Base-by-base conservation (phyloP, 2,329 filamentous ascomycete genomes). In the Fusarium compactum region DNA sequence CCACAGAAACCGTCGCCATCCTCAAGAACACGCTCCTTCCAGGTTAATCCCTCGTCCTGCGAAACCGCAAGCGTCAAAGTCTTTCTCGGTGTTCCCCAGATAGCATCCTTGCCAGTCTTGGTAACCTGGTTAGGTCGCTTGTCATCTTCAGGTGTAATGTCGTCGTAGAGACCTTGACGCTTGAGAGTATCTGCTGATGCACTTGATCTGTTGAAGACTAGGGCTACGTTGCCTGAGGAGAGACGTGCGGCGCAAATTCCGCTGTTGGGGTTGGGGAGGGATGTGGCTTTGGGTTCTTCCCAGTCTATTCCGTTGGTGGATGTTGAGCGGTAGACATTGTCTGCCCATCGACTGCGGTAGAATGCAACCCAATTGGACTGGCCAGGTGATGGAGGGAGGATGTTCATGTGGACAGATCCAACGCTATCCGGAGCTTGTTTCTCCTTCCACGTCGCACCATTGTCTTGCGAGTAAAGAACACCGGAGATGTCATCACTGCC, bases 1-100 rank as follows among this genome's bases (percentile, higher is more conserved):
- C 83, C 78, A 52, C 83, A 84, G 27, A 80, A 83, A 0, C 83
- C 83, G 65, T 84, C 81, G 0, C 82, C 82, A 5, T 82, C 82
- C 45, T 84, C 81, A 1, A 84, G 64, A 7, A 83, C 75, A 20
- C 76, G 79, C 51, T 77, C 76, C 14, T 64, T 77, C 82, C 81
- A 84, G 1, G 77, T 80, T 12, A 75, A 6, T 0, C 82, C 82
- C 11, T 78, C 70, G 54, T 84, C 80, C 7, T 76, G 64, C 0
- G 79, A 81, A 1, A 81, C 43, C 2, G 74, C 80, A 8, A 82
- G 67, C 0, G 79, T 80, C 32, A 83, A 53, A 0, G 76, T 66
- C 51, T 79, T 80, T 5, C 79, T 69, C 0, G 82, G 82, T 0
- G 82, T 81, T 16, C 82, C 82, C 82, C 82, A 84, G 24, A 84